Base-by-base conservation (phyloP, 805 yeast species). In the Saturnispora galanensis region DNA sequence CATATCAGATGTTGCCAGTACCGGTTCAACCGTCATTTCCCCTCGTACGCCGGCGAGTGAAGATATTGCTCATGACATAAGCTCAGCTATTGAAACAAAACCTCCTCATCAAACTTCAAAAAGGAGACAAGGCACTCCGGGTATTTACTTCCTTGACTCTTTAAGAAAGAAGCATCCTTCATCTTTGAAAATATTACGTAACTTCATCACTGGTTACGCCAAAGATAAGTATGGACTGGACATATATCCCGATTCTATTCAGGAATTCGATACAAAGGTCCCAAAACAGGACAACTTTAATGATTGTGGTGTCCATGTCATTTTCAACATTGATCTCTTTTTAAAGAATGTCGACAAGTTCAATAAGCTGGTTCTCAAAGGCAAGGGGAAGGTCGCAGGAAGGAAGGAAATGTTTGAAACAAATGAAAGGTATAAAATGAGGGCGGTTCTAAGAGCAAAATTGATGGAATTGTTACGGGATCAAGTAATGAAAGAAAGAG, bases 251-350 rank as follows among this genome's bases (percentile, higher is more conserved):
- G 59, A 64, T 5, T 70, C 67, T 36, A 74, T 89, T 17, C 60
- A 39, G 5, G 51, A 53, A 34, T 39, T 52, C 37, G 44, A 45
- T 9, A 51, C 58, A 17, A 56, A 66, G 5, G 93, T 87, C 0
- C 96, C 97, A 1, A 77, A 72, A 47, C 98, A 93, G 57, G 78
- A 79, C 29, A 93, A 93, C 59, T 79, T 81, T 64, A 85, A 88
- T 57, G 98, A 93, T 59, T 93, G 98, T 66, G 98, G 98, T 1
- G 77, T 93, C 16, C 96, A 85, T 63, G 84, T 90, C 2, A 81
- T 93, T 12, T 81, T 81, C 52, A 88, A 84, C 53, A 71, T 81
- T 10, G 66, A 69, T 46, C 76, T 72, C 50, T 79, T 85, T 62
- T 66, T 81, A 38, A 64, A 65, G 18, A 62, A 74, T 34, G 75